phyloP scores from a whole-genome alignment of 768 basidiomycete species.

The Kwoniella mangroviensis region DNA sequence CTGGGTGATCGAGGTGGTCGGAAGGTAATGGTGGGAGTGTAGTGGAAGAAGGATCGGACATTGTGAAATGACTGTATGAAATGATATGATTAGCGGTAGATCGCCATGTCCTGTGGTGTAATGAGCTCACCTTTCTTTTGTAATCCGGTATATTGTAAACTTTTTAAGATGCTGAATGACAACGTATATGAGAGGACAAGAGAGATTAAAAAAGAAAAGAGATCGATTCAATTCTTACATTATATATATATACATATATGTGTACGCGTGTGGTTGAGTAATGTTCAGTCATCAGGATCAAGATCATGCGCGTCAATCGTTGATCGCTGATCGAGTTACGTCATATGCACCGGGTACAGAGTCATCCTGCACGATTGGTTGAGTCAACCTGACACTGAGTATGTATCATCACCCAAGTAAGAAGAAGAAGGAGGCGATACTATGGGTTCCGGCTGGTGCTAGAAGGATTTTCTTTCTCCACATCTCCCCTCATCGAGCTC shows the following conservation, averaged over 20 bases:
- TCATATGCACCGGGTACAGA: constrained; percentile 14
- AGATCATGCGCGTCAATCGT: constrained; percentile 24
- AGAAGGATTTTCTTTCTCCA: too few relatives aligned
- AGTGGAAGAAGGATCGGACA: constrained; percentile 21
- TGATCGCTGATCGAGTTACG: constrained; percentile 1
- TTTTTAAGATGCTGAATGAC: too few relatives aligned
- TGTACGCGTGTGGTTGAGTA: not conserved
- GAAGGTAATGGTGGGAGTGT: constrained; percentile 41
- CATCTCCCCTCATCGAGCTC: too few relatives aligned
- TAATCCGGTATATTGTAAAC: too few relatives aligned
- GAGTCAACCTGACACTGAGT: too few relatives aligned
- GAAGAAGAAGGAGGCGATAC: too few relatives aligned
- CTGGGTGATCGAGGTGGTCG: constrained; percentile 53
- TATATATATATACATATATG: not conserved
- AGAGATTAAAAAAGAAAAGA: too few relatives aligned
- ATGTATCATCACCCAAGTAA: not conserved
- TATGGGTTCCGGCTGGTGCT: too few relatives aligned
- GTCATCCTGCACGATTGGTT: not conserved
- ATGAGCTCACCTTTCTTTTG: too few relatives aligned
- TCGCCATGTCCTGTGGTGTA: too few relatives aligned
- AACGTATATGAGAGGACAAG: too few relatives aligned
- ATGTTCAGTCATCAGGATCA: not conserved
- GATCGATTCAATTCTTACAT: not conserved
- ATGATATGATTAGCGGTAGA: not conserved
- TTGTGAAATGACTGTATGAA: not conserved